These are phyloP conservation scores for Scenedesmus sp. DNA, from an alignment of 163 green algal genomes.

Conservation along the genomic window DNA sequence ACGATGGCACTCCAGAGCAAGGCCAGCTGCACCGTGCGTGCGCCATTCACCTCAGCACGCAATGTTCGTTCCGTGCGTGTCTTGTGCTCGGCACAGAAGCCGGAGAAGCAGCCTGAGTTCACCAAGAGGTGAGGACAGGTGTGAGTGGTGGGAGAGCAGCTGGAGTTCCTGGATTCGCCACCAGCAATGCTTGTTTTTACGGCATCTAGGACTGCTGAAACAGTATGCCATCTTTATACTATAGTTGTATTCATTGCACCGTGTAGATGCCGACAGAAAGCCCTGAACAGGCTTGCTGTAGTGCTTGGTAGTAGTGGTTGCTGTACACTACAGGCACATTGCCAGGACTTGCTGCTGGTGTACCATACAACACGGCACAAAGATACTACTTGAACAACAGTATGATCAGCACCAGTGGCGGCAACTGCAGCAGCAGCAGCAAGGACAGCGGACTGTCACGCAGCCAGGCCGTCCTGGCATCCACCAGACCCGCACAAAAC, in stretches of 20 bases:
- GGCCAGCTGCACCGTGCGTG: constrained; percentile 13
- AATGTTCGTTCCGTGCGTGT: not conserved
- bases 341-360: too few relatives aligned
- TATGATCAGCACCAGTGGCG: too few relatives aligned
- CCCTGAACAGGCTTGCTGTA: not conserved
- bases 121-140: constrained; percentile 18
- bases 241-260: too few relatives aligned
- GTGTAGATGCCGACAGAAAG: not conserved
- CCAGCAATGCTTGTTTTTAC: not conserved
- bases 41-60: constrained; percentile 9
- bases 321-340: not conserved
- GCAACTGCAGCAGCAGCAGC: not conserved
- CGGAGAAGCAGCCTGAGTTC: not conserved
- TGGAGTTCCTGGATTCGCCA: not conserved
- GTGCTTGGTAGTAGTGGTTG: not conserved
- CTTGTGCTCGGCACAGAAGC: constrained; percentile 22
- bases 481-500: not conserved
- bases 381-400: too few relatives aligned
- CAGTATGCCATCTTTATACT: too few relatives aligned
- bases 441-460: not conserved
- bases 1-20: constrained; percentile 7
- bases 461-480: too few relatives aligned
- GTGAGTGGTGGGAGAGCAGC: not conserved
- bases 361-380: too few relatives aligned
- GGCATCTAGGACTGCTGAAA: not conserved